Percentiles rank a stretch among this genome's conserved stretches.
These are phyloP conservation scores for Fusarium haematococcum DNA, from an alignment of 2,329 filamentous ascomycete species.

Conservation along the genomic window DNA sequence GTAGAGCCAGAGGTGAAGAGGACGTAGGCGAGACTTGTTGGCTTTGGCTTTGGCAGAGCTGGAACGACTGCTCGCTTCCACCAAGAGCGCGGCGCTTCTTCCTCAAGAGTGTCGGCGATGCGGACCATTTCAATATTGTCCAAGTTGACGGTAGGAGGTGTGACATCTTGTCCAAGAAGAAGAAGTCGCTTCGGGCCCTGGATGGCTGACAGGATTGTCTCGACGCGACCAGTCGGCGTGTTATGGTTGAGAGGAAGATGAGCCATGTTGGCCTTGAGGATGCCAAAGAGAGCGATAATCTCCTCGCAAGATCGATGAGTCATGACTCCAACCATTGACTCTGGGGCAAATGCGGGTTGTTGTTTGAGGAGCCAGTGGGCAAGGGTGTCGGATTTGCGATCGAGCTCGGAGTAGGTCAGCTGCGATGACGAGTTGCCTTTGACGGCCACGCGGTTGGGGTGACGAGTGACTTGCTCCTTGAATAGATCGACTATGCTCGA, in stretches of 20 bases:
- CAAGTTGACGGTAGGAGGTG: neutral
- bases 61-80: neutral
- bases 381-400: slow-evolving; percentile 17
- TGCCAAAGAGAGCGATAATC: slow-evolving; percentile 20
- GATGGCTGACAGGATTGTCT: slow-evolving; percentile 16
- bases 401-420: slow-evolving; percentile 37
- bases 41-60: neutral
- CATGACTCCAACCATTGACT: slow-evolving; percentile 19
- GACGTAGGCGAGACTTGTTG: slow-evolving; percentile 33
- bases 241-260: slow-evolving; percentile 35
- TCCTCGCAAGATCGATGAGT: slow-evolving; percentile 11
- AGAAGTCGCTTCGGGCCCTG: slow-evolving; percentile 4
- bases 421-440: slow-evolving; percentile 15
- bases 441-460: slow-evolving; percentile 31
- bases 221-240: slow-evolving; percentile 12
- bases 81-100: neutral
- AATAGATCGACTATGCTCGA: slow-evolving; percentile 39
- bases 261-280: slow-evolving; percentile 34
- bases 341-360: neutral
- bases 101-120: neutral
- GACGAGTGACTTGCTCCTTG: slow-evolving; percentile 27
- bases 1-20: slow-evolving; percentile 43
- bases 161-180: neutral
- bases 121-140: neutral
- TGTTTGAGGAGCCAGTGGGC: neutral